Conservation (phyloP, 164 flowering plant species). For the Vitis rotundifolia region DNA sequence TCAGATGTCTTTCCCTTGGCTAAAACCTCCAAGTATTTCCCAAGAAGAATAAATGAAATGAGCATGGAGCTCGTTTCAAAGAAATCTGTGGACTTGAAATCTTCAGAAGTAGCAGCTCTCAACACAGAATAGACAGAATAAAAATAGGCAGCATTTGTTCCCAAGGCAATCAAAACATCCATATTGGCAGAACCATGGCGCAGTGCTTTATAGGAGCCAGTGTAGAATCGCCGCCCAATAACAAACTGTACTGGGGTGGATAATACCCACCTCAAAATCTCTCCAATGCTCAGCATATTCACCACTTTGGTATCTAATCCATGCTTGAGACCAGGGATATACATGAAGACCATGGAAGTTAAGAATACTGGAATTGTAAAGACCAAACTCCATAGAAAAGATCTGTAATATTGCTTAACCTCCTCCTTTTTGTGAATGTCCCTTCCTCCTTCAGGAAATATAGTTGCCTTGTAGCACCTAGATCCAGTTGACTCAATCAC, state of each 20-base stretch:
- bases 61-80: conserved; percentile 97
- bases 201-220: conserved; percentile 74
- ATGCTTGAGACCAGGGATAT: conserved; percentile 58
- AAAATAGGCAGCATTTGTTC: conserved; percentile 91
- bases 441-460: conserved; percentile 59
- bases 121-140: conserved; percentile 72
- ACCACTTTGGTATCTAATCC: conserved; percentile 56
- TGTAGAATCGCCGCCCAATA: conserved; percentile 76
- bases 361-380: conserved; percentile 81
- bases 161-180: conserved; percentile 93
- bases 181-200: conserved; percentile 82
- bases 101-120: conserved; percentile 59
- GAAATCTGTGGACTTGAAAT: conserved; percentile 68
- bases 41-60: conserved; percentile 81
- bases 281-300: conserved; percentile 77
- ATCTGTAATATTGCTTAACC: conserved; percentile 48
- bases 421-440: conserved; percentile 52
- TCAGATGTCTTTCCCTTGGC: conserved; percentile 93
- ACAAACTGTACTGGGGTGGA: conserved; percentile 89
- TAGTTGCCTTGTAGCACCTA: conserved; percentile 52
- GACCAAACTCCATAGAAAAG: conserved; percentile 77
- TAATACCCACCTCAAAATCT: conserved; percentile 70
- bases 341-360: conserved; percentile 83
- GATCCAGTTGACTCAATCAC: conserved; percentile 61
- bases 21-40: conserved; percentile 80